Evolutionary conservation across 2,329 filamentous ascomycete genomes (phyloP).

Genomic region (Rugonectria rugulosa): DNA sequence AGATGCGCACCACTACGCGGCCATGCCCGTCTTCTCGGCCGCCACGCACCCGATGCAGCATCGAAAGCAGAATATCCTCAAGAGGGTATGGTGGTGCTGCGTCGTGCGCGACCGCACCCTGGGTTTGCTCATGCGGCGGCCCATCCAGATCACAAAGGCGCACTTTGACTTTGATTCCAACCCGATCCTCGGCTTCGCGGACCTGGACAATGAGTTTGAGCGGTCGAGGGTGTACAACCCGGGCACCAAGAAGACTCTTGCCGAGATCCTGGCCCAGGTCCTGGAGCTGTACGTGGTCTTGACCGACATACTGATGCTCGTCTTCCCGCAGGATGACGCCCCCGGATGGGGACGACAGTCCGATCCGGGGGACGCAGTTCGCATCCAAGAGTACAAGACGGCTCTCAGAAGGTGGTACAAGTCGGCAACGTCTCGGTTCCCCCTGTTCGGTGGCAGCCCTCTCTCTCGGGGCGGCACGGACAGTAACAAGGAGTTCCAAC

Average conservation of each 20-base stretch:
- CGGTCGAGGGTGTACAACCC: constrained; percentile 54
- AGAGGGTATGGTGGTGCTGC: constrained; percentile 64
- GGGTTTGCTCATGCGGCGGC: constrained; percentile 57
- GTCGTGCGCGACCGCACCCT: constrained; percentile 60
- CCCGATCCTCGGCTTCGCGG: constrained; percentile 48
- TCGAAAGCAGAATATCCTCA: constrained; percentile 51
- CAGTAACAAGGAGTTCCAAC: constrained; percentile 41
- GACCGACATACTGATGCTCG: constrained; percentile 54
- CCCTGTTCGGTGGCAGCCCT: constrained; percentile 46
- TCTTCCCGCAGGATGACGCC: constrained; percentile 53
- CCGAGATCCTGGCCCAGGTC: constrained; percentile 54
- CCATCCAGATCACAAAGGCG: constrained; percentile 56
- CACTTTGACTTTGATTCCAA: constrained; percentile 54
- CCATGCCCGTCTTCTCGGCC: constrained; percentile 42
- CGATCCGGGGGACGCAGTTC: constrained; percentile 41
- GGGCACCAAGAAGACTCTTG: constrained; percentile 53
- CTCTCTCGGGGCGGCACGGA: constrained; percentile 34
- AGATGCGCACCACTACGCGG: constrained; percentile 52
- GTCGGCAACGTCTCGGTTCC: constrained; percentile 47
- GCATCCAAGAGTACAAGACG: constrained; percentile 46
- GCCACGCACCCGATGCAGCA: constrained; percentile 42
- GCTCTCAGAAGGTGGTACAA: constrained; percentile 51
- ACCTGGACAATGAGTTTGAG: constrained; percentile 55
- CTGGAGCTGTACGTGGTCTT: constrained; percentile 55
- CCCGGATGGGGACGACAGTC: constrained; percentile 49